Evolutionary conservation across 768 basidiomycete species (phyloP), one percentile per base, ranked within the genome.

Genomic region (Gloeopeniophorella convolvens): DNA sequence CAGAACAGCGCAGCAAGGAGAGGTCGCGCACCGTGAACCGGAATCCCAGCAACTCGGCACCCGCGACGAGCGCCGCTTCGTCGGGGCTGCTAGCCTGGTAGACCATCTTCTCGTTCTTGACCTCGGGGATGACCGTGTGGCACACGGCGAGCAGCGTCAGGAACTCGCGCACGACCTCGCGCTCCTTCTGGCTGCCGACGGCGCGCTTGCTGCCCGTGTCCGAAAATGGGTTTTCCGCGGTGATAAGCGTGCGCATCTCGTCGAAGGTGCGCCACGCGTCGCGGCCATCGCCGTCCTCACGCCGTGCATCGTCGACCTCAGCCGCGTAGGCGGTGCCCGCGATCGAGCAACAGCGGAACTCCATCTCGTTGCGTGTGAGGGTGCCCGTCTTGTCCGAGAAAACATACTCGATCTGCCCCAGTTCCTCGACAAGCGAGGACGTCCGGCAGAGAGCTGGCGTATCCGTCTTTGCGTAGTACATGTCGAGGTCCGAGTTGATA

Each of bases 11-110:
- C 28, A 23, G n/a, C 23, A 8, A 11, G 31, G 41, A 34, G 45
- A n/a, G 37, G 33, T 20, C 12, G 76, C 90, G 57, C 59, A 96
- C 95, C 58, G 91, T 89, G 66, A 99, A 99, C 54, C 86, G 86
- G 66, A 89, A 97, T 0, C 92, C 93, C 55, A 98, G 68, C 37
- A 87, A 63, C 62, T 98, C 93, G 0, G 96, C 96, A 5, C 96
- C 96, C 0, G 86, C 80, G 1, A 99, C 96, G 34, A 99, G 70
- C 2, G 96, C 96, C 0, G 93, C 96, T 66, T 99, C 95, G 62
- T 98, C 96, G 0, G 96, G 96, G 71, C 92, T 95, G 55, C 90
- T 94, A 2, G 96, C 96, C 65, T 99, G 96, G 62, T 85, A 99
- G 9, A 84, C 72, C 55, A 89, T 86, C 74, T 93, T 95, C n/a